A percentile compares a stretch with the other conserved stretches of the same genome.
These are phyloP conservation scores for Trifolium fragiferum DNA, from an alignment of 306 rosid species.

Conservation along the genomic window DNA sequence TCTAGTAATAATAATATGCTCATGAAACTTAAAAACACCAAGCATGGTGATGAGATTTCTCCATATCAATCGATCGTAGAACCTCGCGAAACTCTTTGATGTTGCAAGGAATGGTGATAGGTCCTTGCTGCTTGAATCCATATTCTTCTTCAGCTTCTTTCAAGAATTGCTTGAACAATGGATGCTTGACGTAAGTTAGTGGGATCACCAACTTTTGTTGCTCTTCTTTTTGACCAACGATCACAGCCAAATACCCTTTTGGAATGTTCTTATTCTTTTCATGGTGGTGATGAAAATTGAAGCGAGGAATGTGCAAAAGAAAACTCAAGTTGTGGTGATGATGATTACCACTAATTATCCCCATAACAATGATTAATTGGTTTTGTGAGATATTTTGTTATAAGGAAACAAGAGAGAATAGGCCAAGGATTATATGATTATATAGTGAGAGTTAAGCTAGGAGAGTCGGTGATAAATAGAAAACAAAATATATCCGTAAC, in stretches of 20 bases:
- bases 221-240: constrained; percentile 78
- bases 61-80: constrained; percentile 66
- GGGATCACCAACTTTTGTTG: constrained; percentile 84
- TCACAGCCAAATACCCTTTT: constrained; percentile 72
- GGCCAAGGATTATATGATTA: no score
- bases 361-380: constrained; percentile 41
- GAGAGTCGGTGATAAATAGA: no score
- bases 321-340: constrained; percentile 46
- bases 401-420: no score
- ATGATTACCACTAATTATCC: constrained; percentile 27
- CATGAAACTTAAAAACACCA: constrained; percentile 77
- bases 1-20: no score
- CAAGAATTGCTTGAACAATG: constrained; percentile 69
- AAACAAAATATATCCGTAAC: no score
- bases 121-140: constrained; percentile 83
- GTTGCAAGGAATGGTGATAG: constrained; percentile 86
- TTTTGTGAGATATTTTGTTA: no score
- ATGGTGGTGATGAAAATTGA: constrained; percentile 48
- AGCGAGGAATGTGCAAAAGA: constrained; percentile 63
- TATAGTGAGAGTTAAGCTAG: no score
- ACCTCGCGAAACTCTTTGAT: constrained; percentile 76
- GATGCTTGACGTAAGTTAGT: constrained; percentile 84
- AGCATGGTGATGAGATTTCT: constrained; percentile 53
- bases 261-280: constrained; percentile 65
- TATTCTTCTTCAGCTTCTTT: constrained; percentile 87